Conservation (phyloP, 2,329 filamentous ascomycete species). For the Rugonectria rugulosa region DNA sequence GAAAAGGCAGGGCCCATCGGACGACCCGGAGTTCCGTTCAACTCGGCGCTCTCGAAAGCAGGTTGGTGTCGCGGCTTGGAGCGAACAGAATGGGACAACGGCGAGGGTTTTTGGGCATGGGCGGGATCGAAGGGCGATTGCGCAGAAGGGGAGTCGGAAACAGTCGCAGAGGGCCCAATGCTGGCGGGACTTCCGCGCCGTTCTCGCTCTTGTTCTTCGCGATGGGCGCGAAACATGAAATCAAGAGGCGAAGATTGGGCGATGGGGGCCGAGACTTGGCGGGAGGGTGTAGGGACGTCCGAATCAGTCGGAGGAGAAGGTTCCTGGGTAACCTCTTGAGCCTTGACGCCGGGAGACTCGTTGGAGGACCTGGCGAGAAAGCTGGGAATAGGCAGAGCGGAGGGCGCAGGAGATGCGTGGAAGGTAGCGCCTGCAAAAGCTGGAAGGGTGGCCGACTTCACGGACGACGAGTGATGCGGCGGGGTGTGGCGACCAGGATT, state of each 20-base stretch:
- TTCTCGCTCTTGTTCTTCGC: constrained; percentile 74
- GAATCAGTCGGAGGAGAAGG: constrained; percentile 62
- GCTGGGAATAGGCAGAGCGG: constrained; percentile 87
- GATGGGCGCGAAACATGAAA: constrained; percentile 87
- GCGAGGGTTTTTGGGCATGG: constrained; percentile 32
- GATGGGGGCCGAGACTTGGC: constrained; percentile 44
- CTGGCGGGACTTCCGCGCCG: constrained; percentile 61
- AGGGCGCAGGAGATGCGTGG: constrained; percentile 91
- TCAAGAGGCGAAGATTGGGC: constrained; percentile 79
- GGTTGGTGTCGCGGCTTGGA: constrained; percentile 32
- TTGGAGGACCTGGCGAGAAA: constrained; percentile 80
- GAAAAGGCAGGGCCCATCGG: constrained; percentile 73
- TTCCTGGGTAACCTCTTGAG: constrained; percentile 49
- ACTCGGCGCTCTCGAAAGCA: constrained; percentile 55
- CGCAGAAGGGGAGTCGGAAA: constrained; percentile 61
- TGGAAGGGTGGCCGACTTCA: constrained; percentile 57
- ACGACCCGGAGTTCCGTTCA: constrained; percentile 65
- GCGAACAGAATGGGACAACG: constrained; percentile 37
- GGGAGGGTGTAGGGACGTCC: constrained; percentile 56
- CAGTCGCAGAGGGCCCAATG: constrained; percentile 47
- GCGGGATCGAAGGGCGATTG: constrained; percentile 45
- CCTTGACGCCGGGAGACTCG: constrained; percentile 59
- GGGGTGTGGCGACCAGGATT: constrained; percentile 53
- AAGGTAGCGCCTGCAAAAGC: constrained; percentile 94
- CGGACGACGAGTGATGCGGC: constrained; percentile 49